phyloP scores from a whole-genome alignment of 768 basidiomycete species.

The Lactarius akahatsu region DNA sequence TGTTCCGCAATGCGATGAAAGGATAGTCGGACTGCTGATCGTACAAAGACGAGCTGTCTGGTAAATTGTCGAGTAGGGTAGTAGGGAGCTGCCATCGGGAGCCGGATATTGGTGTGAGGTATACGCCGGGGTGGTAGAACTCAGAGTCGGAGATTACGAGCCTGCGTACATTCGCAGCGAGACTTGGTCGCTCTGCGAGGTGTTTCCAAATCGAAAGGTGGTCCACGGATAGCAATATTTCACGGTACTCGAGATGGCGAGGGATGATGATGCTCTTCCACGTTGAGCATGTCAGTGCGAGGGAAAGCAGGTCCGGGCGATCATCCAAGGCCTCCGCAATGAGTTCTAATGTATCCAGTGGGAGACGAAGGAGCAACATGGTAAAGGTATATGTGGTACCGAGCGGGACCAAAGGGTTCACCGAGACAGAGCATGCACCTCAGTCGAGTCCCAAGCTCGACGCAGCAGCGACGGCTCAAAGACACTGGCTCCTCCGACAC shows the following conservation, averaged over 20 bases:
- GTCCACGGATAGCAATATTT: slow-evolving; percentile 18
- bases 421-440: slow-evolving; percentile 3
- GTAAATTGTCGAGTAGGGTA: slow-evolving; percentile 1
- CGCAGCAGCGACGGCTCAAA: background rate
- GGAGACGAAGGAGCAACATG: slow-evolving; percentile 14
- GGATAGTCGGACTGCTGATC: slow-evolving; percentile 4
- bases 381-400: background rate
- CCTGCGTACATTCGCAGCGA: slow-evolving; percentile 24
- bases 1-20: slow-evolving; percentile 18
- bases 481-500: no score
- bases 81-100: slow-evolving; percentile 17
- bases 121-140: slow-evolving; percentile 3
- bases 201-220: slow-evolving; percentile 22
- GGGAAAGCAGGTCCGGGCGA: slow-evolving; percentile 19
- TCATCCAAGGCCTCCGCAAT: slow-evolving; percentile 18
- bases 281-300: slow-evolving; percentile 19
- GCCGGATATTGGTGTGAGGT: background rate
- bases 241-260: slow-evolving; percentile 25
- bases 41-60: background rate
- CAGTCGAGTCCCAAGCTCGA: background rate
- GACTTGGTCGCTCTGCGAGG: slow-evolving; percentile 23
- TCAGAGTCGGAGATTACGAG: slow-evolving; percentile 20
- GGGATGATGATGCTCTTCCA: slow-evolving; percentile 27
- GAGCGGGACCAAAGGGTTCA: background rate
- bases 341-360: slow-evolving; percentile 19